Percentiles rank a stretch among this genome's conserved stretches.
phyloP scores from a whole-genome alignment of 495 filamentous ascomycete genomes.

The Astrothelium macrocarpum region DNA sequence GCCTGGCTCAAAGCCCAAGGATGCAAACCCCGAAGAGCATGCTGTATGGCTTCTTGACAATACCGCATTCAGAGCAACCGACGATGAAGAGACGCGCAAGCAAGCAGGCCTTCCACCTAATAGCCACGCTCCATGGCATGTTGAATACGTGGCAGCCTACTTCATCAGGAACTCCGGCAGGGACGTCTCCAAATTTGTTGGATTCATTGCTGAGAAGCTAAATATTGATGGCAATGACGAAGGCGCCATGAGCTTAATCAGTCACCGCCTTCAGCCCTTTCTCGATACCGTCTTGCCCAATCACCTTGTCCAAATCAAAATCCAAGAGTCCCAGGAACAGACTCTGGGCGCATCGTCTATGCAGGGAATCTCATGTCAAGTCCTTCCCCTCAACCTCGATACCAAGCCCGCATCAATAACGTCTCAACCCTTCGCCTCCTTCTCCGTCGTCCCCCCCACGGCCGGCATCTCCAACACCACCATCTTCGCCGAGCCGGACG shows the following conservation, averaged over 20 bases:
- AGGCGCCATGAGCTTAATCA: conserved; percentile 55
- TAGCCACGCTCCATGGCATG: conserved; percentile 48
- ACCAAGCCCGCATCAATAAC: neutral
- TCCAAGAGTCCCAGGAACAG: conserved; percentile 36
- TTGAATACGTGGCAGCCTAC: conserved; percentile 70
- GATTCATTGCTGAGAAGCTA: conserved; percentile 58
- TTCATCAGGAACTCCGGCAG: conserved; percentile 62
- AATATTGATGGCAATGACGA: conserved; percentile 54
- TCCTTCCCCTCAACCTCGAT: conserved; percentile 34
- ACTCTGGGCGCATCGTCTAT: conserved; percentile 58
- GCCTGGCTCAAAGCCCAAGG: conserved; percentile 16
- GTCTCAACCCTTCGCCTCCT: conserved; percentile 7
- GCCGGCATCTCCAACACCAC: conserved; percentile 46
- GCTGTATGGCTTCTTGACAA: conserved; percentile 88
- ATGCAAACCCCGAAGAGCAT: conserved; percentile 43
- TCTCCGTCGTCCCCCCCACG: conserved; percentile 16
- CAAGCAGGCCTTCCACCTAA: conserved; percentile 11
- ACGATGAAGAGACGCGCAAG: conserved; percentile 12
- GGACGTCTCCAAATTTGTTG: conserved; percentile 56
- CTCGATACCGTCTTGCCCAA: conserved; percentile 64
- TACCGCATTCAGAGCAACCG: conserved; percentile 55
- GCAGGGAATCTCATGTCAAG: conserved; percentile 60
- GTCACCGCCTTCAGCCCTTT: conserved; percentile 63
- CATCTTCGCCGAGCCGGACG: conserved; percentile 61
- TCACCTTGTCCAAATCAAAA: conserved; percentile 49